A percentile compares a stretch with the other conserved stretches of the same genome.
phyloP scores from a whole-genome alignment of 345 rosid genomes.

The Melaleuca quinquenervia region DNA sequence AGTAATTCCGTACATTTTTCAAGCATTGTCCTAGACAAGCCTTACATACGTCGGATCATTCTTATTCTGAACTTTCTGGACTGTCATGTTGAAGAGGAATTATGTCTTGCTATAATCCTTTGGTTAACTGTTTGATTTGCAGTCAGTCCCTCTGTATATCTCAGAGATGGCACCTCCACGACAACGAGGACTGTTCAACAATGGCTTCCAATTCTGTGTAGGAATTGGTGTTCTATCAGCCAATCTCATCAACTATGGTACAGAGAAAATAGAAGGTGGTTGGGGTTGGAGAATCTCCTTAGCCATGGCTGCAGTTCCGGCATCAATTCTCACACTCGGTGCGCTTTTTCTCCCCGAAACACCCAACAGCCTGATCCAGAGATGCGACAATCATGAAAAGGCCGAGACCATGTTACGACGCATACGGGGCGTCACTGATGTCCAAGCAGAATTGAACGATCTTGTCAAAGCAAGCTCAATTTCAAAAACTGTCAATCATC shows the following conservation, averaged over 20 bases:
- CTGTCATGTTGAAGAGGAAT: neutral
- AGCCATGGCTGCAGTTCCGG: slow-evolving; percentile 58
- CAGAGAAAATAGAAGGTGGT: slow-evolving; percentile 46
- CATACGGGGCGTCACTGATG: slow-evolving; percentile 46
- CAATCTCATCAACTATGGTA: slow-evolving; percentile 46
- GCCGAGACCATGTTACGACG: slow-evolving; percentile 39
- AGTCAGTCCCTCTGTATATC: slow-evolving; percentile 72
- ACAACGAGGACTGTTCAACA: slow-evolving; percentile 70
- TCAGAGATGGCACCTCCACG: slow-evolving; percentile 80
- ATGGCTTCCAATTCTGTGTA: slow-evolving; percentile 59
- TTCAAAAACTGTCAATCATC: slow-evolving; percentile 22
- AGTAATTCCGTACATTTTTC: neutral
- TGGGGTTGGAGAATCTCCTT: slow-evolving; percentile 78
- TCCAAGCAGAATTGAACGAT: slow-evolving; percentile 50
- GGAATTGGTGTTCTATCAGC: slow-evolving; percentile 55
- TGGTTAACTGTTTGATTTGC: neutral
- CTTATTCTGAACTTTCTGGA: neutral
- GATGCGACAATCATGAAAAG: slow-evolving; percentile 5
- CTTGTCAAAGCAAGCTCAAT: slow-evolving; percentile 35
- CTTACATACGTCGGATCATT: neutral
- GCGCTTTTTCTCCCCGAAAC: slow-evolving; percentile 65
- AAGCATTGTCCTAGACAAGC: neutral
- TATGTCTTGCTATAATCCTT: neutral
- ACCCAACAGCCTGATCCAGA: slow-evolving; percentile 56
- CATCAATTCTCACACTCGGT: slow-evolving; percentile 45